A percentile compares a stretch with the other conserved stretches of the same genome.
Evolutionary conservation across 1,139 yeast species (phyloP).

Genomic region (Pichia sp.): DNA sequence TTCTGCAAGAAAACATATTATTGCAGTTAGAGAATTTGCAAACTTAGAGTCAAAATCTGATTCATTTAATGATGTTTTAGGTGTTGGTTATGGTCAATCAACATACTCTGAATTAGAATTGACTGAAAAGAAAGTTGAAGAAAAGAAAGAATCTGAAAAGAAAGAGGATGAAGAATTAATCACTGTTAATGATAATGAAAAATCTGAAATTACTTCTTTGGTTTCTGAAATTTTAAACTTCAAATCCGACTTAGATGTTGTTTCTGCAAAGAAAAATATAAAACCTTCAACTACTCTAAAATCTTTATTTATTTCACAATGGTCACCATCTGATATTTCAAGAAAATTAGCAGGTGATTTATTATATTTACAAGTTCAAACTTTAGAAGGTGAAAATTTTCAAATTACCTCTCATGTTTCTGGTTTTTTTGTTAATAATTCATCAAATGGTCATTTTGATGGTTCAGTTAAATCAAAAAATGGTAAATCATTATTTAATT

Average conservation of each 20-base stretch:
- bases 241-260: slow-evolving; percentile 11
- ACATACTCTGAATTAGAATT: slow-evolving; percentile 30
- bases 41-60: slow-evolving; percentile 31
- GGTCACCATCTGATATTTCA: slow-evolving; percentile 64
- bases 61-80: slow-evolving; percentile 27
- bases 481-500: slow-evolving; percentile 34
- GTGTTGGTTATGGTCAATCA: slow-evolving; percentile 37
- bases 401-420: slow-evolving; percentile 71
- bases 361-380: slow-evolving; percentile 64
- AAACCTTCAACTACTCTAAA: slow-evolving; percentile 41
- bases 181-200: slow-evolving; percentile 30
- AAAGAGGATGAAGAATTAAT: slow-evolving; percentile 11
- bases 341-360: slow-evolving; percentile 68
- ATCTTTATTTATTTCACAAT: slow-evolving; percentile 61
- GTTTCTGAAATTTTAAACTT: slow-evolving; percentile 16
- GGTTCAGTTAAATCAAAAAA: slow-evolving; percentile 10
- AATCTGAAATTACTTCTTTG: slow-evolving; percentile 23
- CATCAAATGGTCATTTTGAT: slow-evolving; percentile 54
- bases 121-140: slow-evolving; percentile 22
- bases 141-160: not conserved
- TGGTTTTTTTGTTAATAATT: slow-evolving; percentile 75
- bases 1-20: slow-evolving; percentile 41
- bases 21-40: slow-evolving; percentile 40
- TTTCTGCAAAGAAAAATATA: slow-evolving; percentile 25
- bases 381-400: slow-evolving; percentile 73